phyloP scores from a whole-genome alignment of 2,329 filamentous ascomycete genomes.

The Paecilomyces niveus region DNA sequence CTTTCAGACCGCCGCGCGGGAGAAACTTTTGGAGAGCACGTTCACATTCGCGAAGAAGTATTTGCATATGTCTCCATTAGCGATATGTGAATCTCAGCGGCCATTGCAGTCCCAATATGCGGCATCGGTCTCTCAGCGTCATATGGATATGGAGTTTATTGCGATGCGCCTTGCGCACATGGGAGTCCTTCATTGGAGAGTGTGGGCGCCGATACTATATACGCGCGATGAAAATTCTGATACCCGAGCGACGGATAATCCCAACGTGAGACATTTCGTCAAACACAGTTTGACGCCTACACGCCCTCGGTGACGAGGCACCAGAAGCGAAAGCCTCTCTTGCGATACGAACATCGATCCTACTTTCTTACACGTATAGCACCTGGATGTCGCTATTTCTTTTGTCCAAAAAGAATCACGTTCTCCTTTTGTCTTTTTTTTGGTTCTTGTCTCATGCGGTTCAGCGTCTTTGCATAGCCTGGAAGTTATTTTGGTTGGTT shows the following conservation, averaged over 20 bases:
- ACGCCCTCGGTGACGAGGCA: not conserved
- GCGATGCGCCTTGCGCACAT: slow-evolving; percentile 75
- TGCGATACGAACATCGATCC: not conserved
- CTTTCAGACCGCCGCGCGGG: slow-evolving; percentile 25
- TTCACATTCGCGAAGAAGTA: slow-evolving; percentile 28
- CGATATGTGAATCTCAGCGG: slow-evolving; percentile 38
- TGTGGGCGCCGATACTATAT: slow-evolving; percentile 76
- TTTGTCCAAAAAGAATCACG: not conserved
- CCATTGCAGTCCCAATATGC: slow-evolving; percentile 12
- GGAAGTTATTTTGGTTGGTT: not conserved
- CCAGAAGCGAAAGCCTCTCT: not conserved
- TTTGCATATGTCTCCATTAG: slow-evolving; percentile 33
- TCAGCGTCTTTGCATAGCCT: not conserved
- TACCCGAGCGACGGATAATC: not conserved
- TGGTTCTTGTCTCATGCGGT: not conserved
- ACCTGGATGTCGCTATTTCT: not conserved
- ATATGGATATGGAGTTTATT: slow-evolving; percentile 43
- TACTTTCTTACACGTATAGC: not conserved
- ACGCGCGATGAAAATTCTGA: slow-evolving; percentile 15
- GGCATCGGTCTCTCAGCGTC: slow-evolving; percentile 14
- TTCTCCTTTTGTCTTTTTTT: not conserved
- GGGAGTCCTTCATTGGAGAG: slow-evolving; percentile 78
- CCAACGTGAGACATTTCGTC: not conserved
- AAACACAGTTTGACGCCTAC: not conserved
- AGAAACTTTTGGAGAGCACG: slow-evolving; percentile 25